Base-by-base conservation (phyloP, 1,139 yeast genomes). In the Hemisphaericaspora xylanilytica region DNA sequence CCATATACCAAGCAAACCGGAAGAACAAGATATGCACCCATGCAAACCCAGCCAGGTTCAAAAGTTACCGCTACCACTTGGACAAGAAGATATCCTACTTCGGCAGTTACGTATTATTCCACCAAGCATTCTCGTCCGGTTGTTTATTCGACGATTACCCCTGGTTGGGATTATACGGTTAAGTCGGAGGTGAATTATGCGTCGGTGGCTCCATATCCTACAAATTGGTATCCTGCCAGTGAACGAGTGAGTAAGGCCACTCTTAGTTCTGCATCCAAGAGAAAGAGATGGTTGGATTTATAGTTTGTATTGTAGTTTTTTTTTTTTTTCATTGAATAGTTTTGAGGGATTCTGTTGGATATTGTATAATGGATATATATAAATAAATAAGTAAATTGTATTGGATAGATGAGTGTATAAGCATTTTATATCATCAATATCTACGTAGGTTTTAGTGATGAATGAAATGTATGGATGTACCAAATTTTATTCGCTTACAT, bases 31-130 rank as follows among this genome's bases (percentile, higher is more conserved):
- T 86, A 66, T 61, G 97, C 97, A 1, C 96, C 96, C 36, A 88
- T 89, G 96, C 96, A 88, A 63, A 61, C 70, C 43, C 95, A 88
- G 63, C 96, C 97, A 6, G 85, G 81, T 4, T 56, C 85, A 2
- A 70, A 63, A 7, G 79, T 87, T 11, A 83, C 95, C 1, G 80
- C 77, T 17, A 70, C 81, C 3, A 63, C 81, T 3, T 83, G 87
- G 85, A 56, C 79, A 2, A 70, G 78, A 54, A 65, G 71, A 48
- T 82, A 64, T 57, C 80, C 90, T 14, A 75, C 90, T 1, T 79
- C 88, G 45, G 68, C 83, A 0, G 88, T 82, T 20, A 73, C 86
- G 0, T 60, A 56, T 40, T 80, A 67, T 51, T 80, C 78, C 3
- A 63, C 82, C 0, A 41, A 62, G 18, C 51, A 53, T 6, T 51